Base-by-base conservation (phyloP, 2,329 filamentous ascomycete species). In the Fusarium lyarnte region DNA sequence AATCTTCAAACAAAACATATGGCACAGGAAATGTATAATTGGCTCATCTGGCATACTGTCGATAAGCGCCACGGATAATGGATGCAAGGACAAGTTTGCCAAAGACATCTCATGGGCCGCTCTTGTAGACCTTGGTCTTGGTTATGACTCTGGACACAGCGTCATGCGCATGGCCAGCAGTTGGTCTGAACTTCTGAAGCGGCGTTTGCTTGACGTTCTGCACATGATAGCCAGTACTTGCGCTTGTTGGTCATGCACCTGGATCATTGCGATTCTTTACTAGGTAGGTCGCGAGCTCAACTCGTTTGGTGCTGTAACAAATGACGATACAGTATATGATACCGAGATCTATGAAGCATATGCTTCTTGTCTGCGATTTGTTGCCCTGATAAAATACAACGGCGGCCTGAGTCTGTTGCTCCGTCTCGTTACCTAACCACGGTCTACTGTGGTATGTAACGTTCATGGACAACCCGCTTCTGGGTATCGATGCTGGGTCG, bases 21-120 rank as follows among this genome's bases (percentile, higher is more conserved):
- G 27, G 31, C 41, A 36, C 41, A 29, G 29, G 35, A 43, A 45
- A 31, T 17, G 45, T n/a, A 42, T 33, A 17, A 68, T 61, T 70
- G 67, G 66, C 29, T 62, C 35, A n/a, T 25, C 13, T 16, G 19
- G 16, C 29, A 41, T 61, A 25, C 17, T 35, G 23, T 52, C 16
- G 21, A 35, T 57, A 62, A 35, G 45, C 54, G 66, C 67, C 55
- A 35, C 65, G 11, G 19, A 35, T 49, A 17, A 72, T 52, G 53
- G n/a, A 39, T 53, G 31, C 21, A 35, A 43, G 19, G 23, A 38
- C 46, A 16, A 47, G n/a, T 46, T 53, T 29, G n/a, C 11, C 29
- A 16, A 23, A 35, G 33, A 43, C 39, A 25, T 12, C 57, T 51
- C 21, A 35, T 38, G 58, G 58, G 19, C 45, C 57, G 25, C n/a